Evolutionary conservation across 2,329 filamentous ascomycete genomes (phyloP), one percentile per base, ranked within the genome.

Genomic region (Coniochaeta pulveracea): DNA sequence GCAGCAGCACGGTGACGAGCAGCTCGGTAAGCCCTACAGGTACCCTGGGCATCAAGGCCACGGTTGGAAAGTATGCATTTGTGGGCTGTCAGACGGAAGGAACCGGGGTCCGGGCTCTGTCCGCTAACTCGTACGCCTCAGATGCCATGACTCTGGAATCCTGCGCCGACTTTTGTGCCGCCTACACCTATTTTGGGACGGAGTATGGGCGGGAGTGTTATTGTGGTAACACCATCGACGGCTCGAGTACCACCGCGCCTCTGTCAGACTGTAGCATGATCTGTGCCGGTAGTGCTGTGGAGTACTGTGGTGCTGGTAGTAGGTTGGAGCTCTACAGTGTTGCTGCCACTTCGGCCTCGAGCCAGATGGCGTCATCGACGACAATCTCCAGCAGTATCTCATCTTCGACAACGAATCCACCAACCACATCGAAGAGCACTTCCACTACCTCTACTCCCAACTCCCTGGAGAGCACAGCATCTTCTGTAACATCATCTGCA

Each of bases 191-290:
- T 39, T 61, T 56, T 34, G 58, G 46, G 3, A 44, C 54, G 1
- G 55, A 61, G 37, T 59, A 58, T 26, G 50, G 49, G n/a, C 46
- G 52, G 10, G 57, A 60, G 43, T 58, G 55, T 42, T 62, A 55
- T 37, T 64, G 59, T 35, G 60, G 55, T 10, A 54, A 61, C 35
- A 47, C 33, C 12, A 43, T 63, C 12, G 46, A 47, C 19, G 38
- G 42, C 7, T 46, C 46, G 17, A 60, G 55, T 40, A 47, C 40
- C 6, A 26, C 44, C 14, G 57, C 55, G 5, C 40, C 51, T 1
- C 39, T 51, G 12, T 34, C 38, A 6, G 56, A 60, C 22, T 60
- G 58, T 45, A 52, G 41, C 41, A 57, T 61, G 55, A 41, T 41
- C 10, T 61, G 57, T 36, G 47, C 44, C 6, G 57, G 58, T 5